Conservation (phyloP, 805 yeast genomes). For the Clavispora carvajalis region DNA sequence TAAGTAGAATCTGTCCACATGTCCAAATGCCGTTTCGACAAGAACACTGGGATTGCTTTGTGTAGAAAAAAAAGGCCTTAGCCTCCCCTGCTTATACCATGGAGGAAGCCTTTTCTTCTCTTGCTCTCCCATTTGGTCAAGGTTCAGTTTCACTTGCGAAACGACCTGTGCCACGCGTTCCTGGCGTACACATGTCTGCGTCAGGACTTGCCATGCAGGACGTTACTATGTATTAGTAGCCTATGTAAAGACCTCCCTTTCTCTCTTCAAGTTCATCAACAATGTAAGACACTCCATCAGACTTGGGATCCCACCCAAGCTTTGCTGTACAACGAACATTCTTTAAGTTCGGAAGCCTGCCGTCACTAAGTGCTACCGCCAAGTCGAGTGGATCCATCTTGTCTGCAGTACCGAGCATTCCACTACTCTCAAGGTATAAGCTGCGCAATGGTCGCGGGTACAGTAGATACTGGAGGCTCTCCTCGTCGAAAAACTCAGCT, state of each 20-base stretch:
- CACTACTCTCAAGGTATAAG: slow-evolving; percentile 75
- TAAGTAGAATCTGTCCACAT: slow-evolving; percentile 18
- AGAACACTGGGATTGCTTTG: slow-evolving; percentile 12
- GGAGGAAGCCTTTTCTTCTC: slow-evolving; percentile 13
- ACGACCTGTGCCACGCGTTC: too few relatives aligned
- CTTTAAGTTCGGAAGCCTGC: slow-evolving; percentile 62
- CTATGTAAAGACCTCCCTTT: slow-evolving; percentile 69
- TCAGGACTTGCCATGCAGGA: not conserved
- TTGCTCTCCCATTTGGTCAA: not conserved
- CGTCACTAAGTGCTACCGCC: slow-evolving; percentile 77
- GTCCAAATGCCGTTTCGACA: slow-evolving; percentile 8
- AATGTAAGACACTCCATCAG: slow-evolving; percentile 41
- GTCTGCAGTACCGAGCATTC: slow-evolving; percentile 76
- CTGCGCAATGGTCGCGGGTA: slow-evolving; percentile 48
- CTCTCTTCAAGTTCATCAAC: slow-evolving; percentile 67
- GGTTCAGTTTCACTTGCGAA: not conserved
- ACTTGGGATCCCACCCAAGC: slow-evolving; percentile 76
- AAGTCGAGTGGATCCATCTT: slow-evolving; percentile 86
- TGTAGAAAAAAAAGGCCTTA: slow-evolving; percentile 26
- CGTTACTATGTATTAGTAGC: slow-evolving; percentile 15
- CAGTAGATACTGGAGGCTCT: slow-evolving; percentile 20
- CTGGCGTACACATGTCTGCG: not conserved
- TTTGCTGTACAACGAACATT: slow-evolving; percentile 65
- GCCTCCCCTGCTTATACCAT: slow-evolving; percentile 26
- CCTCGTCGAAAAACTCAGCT: slow-evolving; percentile 33